Percentiles rank a stretch among this genome's conserved stretches.
Evolutionary conservation across 371 early-diverging fungal species (phyloP).

Genomic region (Umbelopsis sp.): DNA sequence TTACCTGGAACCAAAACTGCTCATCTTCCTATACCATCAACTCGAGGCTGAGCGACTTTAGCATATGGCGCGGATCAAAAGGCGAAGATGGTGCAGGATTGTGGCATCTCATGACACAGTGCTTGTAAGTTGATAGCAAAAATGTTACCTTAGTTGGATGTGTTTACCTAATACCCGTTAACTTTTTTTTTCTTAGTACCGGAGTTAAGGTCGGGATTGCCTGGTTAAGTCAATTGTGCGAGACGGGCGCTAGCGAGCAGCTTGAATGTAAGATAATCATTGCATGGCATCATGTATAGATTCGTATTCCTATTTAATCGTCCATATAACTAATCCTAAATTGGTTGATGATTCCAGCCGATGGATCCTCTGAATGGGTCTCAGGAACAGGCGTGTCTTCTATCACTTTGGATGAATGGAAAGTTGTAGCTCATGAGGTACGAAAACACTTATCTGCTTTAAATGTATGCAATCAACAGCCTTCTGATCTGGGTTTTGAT

Average conservation of each 20-base stretch:
- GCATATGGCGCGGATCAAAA: constrained; percentile 63
- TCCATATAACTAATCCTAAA: too few species aligned
- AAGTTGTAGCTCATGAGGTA: constrained; percentile 95
- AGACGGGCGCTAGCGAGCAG: constrained; percentile 55
- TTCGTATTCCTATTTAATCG: too few species aligned
- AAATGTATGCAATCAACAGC: too few species aligned
- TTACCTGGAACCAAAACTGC: constrained; percentile 78
- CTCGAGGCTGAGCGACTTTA: constrained; percentile 77
- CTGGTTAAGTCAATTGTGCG: constrained; percentile 86
- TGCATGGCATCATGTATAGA: too few species aligned
- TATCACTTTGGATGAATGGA: constrained; percentile 86
- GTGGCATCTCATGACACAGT: constrained; percentile 88
- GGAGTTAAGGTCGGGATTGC: constrained; percentile 93
- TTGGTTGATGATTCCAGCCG: constrained; percentile 24
- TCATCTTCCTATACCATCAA: constrained; percentile 64
- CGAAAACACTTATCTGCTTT: constrained; percentile 58
- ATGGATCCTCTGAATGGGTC: constrained; percentile 56
- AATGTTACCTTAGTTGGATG: too few species aligned
- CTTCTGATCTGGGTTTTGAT: background rate
- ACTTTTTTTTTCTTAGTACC: constrained; percentile 38
- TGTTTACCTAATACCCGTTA: constrained; percentile 39
- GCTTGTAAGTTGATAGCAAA: constrained; percentile 38
- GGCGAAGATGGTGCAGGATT: constrained; percentile 69
- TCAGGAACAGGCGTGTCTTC: constrained; percentile 92
- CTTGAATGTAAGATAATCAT: constrained; percentile 34